These are phyloP conservation scores for Trypanosoma theileri DNA, from an alignment of 208 protist genomes.

Conservation along the genomic window DNA sequence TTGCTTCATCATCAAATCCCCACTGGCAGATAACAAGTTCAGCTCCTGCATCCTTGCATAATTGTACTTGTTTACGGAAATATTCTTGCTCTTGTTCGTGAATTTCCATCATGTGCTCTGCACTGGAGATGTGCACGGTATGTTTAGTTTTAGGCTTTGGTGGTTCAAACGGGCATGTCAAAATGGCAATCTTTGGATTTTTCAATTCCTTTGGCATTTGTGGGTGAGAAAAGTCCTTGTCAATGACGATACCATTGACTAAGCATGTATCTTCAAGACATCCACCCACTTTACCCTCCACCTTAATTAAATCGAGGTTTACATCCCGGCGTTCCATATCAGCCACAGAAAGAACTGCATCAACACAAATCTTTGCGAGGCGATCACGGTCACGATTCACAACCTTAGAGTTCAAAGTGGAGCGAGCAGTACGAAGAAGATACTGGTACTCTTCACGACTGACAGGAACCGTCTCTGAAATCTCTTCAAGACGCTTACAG, in stretches of 20 bases:
- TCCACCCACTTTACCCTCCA: conserved; percentile 97
- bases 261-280: conserved; percentile 97
- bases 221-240: conserved; percentile 99
- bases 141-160: conserved; percentile 99
- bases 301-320: conserved; percentile 99
- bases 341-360: conserved; percentile 98
- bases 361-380: conserved; percentile 98
- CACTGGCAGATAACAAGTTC: conserved; percentile 99
- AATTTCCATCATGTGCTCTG: conserved; percentile 95
- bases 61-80: conserved; percentile 94
- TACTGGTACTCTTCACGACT: conserved; percentile 81
- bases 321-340: conserved; percentile 99
- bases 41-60: conserved; percentile 96
- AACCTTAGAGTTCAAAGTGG: conserved; percentile 99
- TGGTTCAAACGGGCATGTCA: conserved; percentile 99
- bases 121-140: conserved; percentile 96
- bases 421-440: conserved; percentile 97
- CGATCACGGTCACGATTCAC: conserved; percentile 96
- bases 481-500: conserved; percentile 90
- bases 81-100: conserved; percentile 98
- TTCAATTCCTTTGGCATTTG: conserved; percentile 95
- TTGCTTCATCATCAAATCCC: conserved; percentile 99
- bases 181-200: conserved; percentile 99
- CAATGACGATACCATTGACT: conserved; percentile 98
- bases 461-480: conserved; percentile 84